Conservation (phyloP, 2,329 filamentous ascomycete species). For the Polytolypa hystricis region DNA sequence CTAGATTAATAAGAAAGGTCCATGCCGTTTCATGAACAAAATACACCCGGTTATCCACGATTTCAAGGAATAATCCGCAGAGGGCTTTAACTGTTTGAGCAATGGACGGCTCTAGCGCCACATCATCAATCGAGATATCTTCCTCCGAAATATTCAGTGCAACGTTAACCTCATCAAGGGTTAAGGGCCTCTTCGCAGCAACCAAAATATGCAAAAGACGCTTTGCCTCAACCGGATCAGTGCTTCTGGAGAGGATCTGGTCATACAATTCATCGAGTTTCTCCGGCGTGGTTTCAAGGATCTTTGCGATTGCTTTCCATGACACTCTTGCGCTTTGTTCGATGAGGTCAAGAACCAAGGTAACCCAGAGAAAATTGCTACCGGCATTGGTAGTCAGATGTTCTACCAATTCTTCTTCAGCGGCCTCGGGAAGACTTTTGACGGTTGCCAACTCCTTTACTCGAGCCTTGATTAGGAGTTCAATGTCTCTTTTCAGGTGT, state of each 20-base stretch:
- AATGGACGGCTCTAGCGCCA: conserved; percentile 12
- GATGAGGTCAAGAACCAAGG: conserved; percentile 24
- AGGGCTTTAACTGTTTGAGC: conserved; percentile 16
- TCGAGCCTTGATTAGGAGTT: conserved; percentile 14
- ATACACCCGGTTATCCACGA: conserved; percentile 25
- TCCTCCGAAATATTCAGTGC: conserved; percentile 14
- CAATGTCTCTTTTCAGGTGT: conserved; percentile 17
- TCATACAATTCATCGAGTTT: conserved; percentile 23
- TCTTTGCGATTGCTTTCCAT: conserved; percentile 12
- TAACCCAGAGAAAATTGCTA: conserved; percentile 33
- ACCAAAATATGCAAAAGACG: conserved; percentile 27
- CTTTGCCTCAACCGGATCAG: conserved; percentile 15
- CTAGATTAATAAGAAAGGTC: conserved; percentile 27
- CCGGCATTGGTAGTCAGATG: conserved; percentile 21
- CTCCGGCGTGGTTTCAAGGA: conserved; percentile 15
- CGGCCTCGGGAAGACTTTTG: conserved; percentile 9
- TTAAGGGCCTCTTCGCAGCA: conserved; percentile 23
- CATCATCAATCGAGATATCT: conserved; percentile 5
- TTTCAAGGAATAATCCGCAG: conserved; percentile 28
- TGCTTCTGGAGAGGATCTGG: conserved; percentile 23
- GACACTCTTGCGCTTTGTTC: conserved; percentile 8
- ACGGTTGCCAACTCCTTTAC: conserved; percentile 12
- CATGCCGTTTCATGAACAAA: conserved; percentile 32
- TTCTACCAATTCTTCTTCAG: conserved; percentile 13
- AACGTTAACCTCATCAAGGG: conserved; percentile 22